These are phyloP conservation scores for Phtheirospermum japonicum DNA, from an alignment of 257 asterid genomes.

Conservation along the genomic window DNA sequence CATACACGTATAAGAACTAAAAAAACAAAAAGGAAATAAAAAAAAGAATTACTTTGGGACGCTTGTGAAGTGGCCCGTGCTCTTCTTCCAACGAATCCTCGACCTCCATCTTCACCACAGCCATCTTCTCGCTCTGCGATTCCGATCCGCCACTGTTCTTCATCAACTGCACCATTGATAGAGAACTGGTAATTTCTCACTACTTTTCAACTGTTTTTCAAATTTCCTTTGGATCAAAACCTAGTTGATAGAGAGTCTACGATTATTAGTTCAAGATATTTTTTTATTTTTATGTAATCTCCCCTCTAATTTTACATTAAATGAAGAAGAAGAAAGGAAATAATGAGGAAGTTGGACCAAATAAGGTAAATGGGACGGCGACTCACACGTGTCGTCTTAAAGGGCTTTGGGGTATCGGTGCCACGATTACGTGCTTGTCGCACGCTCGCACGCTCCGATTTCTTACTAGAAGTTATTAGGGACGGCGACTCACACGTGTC, in stretches of 20 bases:
- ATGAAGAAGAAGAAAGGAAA: conserved; percentile 16
- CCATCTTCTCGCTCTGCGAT: conserved; percentile 34
- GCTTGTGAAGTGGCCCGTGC: conserved; percentile 48
- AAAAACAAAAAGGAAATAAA: neutral
- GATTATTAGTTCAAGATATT: neutral
- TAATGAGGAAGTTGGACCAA: conserved; percentile 29
- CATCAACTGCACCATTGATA: conserved; percentile 51
- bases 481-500: conserved; percentile 55
- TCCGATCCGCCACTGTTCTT: conserved; percentile 39
- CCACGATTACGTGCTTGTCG: too few species aligned
- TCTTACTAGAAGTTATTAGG: too few species aligned
- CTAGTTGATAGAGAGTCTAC: conserved; percentile 5
- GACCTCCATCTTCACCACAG: conserved; percentile 48
- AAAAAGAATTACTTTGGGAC: conserved; percentile 40
- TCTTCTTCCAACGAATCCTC: conserved; percentile 53
- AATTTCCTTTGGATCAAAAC: conserved; percentile 26
- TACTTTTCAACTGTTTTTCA: neutral
- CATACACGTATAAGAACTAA: neutral
- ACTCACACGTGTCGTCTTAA: too few species aligned
- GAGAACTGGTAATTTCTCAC: conserved; percentile 2
- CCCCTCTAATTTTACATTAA: neutral
- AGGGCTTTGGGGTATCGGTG: too few species aligned
- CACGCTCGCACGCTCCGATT: too few species aligned
- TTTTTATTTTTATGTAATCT: neutral
- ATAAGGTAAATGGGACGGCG: neutral